phyloP scores from a whole-genome alignment of 352 stramenopile species.

The Phytophthora sansomeana region DNA sequence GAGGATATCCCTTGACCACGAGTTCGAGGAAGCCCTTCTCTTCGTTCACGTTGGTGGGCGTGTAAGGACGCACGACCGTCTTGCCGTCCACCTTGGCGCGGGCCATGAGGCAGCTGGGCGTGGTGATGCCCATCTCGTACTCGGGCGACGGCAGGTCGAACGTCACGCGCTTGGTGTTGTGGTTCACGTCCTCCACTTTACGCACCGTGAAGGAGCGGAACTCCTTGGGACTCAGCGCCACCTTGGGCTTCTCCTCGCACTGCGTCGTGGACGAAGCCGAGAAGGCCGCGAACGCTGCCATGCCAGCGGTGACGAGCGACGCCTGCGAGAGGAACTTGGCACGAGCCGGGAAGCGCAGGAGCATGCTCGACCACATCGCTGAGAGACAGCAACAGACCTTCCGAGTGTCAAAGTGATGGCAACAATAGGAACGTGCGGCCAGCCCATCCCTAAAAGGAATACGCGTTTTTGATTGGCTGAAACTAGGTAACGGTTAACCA shows the following conservation, averaged over 20 bases:
- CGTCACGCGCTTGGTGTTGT: slow-evolving; percentile 84
- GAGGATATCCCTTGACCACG: slow-evolving; percentile 91
- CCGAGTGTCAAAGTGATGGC: neutral
- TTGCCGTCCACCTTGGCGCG: slow-evolving; percentile 81
- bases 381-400: neutral
- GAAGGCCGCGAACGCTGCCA: slow-evolving; percentile 52
- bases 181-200: slow-evolving; percentile 72
- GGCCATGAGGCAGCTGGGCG: slow-evolving; percentile 66
- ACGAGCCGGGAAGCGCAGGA: slow-evolving; percentile 59
- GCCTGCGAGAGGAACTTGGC: slow-evolving; percentile 44
- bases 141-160: slow-evolving; percentile 68
- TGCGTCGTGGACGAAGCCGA: slow-evolving; percentile 18
- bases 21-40: slow-evolving; percentile 88
- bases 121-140: slow-evolving; percentile 73
- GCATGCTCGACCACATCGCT: slow-evolving; percentile 53
- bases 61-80: slow-evolving; percentile 87
- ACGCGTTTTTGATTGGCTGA: neutral
- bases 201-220: slow-evolving; percentile 83
- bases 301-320: slow-evolving; percentile 45
- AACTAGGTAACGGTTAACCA: neutral
- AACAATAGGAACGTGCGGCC: neutral
- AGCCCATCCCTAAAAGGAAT: neutral
- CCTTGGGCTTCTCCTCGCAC: slow-evolving; percentile 45
- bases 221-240: slow-evolving; percentile 66
- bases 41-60: slow-evolving; percentile 85